Base-by-base conservation (phyloP, 805 yeast genomes). In the Dipodascopsis uninucleata region DNA sequence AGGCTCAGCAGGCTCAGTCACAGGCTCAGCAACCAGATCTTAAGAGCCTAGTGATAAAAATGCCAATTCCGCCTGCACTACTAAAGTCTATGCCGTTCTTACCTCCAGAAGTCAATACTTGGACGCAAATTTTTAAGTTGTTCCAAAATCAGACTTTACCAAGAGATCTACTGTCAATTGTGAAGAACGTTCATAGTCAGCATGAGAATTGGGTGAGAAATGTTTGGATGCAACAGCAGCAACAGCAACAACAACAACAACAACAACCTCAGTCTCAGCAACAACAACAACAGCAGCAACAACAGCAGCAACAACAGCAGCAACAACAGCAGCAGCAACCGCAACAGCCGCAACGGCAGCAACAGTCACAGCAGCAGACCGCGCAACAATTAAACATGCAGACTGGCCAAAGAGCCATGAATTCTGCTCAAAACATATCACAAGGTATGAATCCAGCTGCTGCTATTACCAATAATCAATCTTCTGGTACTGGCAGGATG, bases 21-120 rank as follows among this genome's bases (percentile, higher is more conserved):
- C 17, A 39, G 14, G 14, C 10, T 16, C 59, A 57, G 39, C 59
- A 56, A 35, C 32, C 23, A 23, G 41, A 42, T 37, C 28, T 38
- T 47, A 64, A 58, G 23, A 37, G 52, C 28, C 59, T 49, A 45
- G 66, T 85, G 60, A 76, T 81, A 50, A 78, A 77, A 33, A 67
- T 78, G 2, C 87, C 85, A 2, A 85, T 88, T 39, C 95, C 95
- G 0, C 76, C 75, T 12, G 76, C 78, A 2, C 62, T 86, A 21
- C 65, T 86, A 17, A 71, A 74, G 41, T 77, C 77, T 57, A 75
- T 86, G 36, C 94, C 95, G 7, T 81, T 76, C 36, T 69, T 86
- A 26, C 96, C 96, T 0, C 81, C 81, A 10, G 82, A 79, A 39
- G 81, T 81, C 23, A 81, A 76, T 55, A 85, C 94, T 5, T 88